Evolutionary conservation across 805 yeast genomes (phyloP).

Genomic region (Brettanomyces bruxellensis): DNA sequence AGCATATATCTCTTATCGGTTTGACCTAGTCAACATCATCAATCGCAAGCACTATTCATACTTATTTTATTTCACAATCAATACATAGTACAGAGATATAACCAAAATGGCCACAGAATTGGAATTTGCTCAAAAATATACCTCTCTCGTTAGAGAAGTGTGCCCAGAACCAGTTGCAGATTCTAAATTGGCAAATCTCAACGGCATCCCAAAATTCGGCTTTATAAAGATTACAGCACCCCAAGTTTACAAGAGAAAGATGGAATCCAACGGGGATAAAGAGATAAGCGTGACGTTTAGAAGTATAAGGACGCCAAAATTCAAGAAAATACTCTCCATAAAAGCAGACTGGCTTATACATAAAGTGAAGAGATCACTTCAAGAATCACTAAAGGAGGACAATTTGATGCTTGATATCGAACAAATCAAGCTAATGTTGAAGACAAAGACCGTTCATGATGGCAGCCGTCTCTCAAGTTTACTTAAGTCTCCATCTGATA

Average conservation of each 20-base stretch:
- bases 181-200: conserved; percentile 5
- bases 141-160: conserved; percentile 38
- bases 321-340: conserved; percentile 23
- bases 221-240: conserved; percentile 15
- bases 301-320: conserved; percentile 69
- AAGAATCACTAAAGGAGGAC: conserved; percentile 19
- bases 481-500: not conserved
- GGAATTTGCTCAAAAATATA: conserved; percentile 38
- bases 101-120: conserved; percentile 18
- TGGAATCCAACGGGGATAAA: conserved; percentile 17
- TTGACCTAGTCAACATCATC: too few relatives aligned
- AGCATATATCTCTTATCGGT: too few relatives aligned
- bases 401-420: conserved; percentile 20
- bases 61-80: too few relatives aligned
- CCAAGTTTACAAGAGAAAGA: conserved; percentile 17
- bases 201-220: conserved; percentile 5
- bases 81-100: too few relatives aligned
- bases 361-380: conserved; percentile 30
- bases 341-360: conserved; percentile 21
- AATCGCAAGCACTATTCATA: too few relatives aligned
- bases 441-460: conserved; percentile 43
- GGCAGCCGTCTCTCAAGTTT: conserved; percentile 16
- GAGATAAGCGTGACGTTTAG: conserved; percentile 35
- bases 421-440: conserved; percentile 38
- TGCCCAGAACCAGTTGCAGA: conserved; percentile 20